Base-by-base conservation (phyloP, 805 yeast genomes). In the Cyberlindnera meyerae region DNA sequence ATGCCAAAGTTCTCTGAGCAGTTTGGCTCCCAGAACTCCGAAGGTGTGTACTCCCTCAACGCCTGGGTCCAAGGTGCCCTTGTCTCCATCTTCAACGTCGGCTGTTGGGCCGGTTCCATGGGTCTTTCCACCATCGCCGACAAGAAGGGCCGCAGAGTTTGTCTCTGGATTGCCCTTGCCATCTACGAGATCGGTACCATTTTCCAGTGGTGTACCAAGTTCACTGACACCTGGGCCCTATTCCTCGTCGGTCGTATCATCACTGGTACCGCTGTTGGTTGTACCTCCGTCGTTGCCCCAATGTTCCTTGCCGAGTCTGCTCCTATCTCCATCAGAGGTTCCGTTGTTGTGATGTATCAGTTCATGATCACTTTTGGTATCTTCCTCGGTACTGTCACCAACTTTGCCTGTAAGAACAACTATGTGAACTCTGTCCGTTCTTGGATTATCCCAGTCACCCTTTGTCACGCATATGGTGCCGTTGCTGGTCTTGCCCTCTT, bases 201-300 rank as follows among this genome's bases (percentile, higher is more conserved):
- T 29, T 65, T 80, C 42, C 85, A 79, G 61, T 76, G 77, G 39
- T 59, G 80, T 16, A 65, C 83, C 9, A 46, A 45, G 6, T 13
- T 29, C 6, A 27, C 47, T 21, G 39, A 56, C 28, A 59, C 63
- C 21, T 80, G 86, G 86, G 71, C 69, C 52, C 86, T 79, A 57
- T 69, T 73, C 50, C 68, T 76, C 45, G 63, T 78, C 48, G 86
- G 86, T 31, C 69, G 87, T 63, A 69, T 66, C 29, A 56, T 82
- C 34, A 74, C 86, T 16, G 95, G 95, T 33, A 48, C 82, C 9
- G 84, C 87, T 33, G 83, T 85, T 42, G 95, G 95, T 45, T 73
- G 76, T 34, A 69, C 84, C 18, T 75, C 90, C 14, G 86, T 88
- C 29, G 67, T 81, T 40, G 83, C 82, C 22, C 90, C 94, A 29